phyloP scores from a whole-genome alignment of 2,329 filamentous ascomycete species.

The Curvularia hawaiiensis region DNA sequence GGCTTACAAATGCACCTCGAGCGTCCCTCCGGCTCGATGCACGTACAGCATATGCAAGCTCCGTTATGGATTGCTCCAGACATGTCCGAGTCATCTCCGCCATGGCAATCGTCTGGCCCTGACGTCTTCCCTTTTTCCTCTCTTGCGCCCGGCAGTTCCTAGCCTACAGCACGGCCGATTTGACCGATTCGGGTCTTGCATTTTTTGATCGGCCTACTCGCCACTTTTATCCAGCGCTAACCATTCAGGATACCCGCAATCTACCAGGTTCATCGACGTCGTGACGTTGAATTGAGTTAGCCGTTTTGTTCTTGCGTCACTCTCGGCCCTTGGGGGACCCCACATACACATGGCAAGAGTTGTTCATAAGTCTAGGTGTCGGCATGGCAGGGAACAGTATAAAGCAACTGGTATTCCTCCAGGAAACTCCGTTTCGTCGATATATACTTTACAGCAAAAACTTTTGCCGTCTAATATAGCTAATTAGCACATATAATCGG shows the following conservation, averaged over 20 bases:
- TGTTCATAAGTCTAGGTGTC: constrained; percentile 14
- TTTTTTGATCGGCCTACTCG: not conserved
- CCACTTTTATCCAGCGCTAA: constrained; percentile 6
- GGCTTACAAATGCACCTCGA: constrained; percentile 15
- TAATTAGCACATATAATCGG: not conserved
- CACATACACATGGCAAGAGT: constrained; percentile 19
- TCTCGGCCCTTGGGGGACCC: constrained; percentile 19
- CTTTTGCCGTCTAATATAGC: not conserved
- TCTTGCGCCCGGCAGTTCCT: constrained; percentile 4
- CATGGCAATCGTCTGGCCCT: not conserved
- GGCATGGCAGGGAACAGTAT: constrained; percentile 6
- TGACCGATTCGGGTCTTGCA: constrained; percentile 1
- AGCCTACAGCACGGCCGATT: not conserved
- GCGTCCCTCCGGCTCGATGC: no score
- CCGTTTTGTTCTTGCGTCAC: constrained; percentile 30
- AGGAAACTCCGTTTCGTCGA: not conserved
- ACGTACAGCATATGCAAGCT: no score
- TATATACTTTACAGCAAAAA: not conserved
- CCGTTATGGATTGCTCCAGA: no score
- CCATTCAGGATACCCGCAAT: constrained; percentile 5
- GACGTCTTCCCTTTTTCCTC: constrained; percentile 1
- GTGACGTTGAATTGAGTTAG: constrained; percentile 12
- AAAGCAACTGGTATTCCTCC: not conserved
- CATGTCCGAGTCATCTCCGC: constrained; percentile 8
- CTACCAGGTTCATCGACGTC: constrained; percentile 8